phyloP scores from a whole-genome alignment of 1,284 basidiomycete species.

The Phlebopus sp. region DNA sequence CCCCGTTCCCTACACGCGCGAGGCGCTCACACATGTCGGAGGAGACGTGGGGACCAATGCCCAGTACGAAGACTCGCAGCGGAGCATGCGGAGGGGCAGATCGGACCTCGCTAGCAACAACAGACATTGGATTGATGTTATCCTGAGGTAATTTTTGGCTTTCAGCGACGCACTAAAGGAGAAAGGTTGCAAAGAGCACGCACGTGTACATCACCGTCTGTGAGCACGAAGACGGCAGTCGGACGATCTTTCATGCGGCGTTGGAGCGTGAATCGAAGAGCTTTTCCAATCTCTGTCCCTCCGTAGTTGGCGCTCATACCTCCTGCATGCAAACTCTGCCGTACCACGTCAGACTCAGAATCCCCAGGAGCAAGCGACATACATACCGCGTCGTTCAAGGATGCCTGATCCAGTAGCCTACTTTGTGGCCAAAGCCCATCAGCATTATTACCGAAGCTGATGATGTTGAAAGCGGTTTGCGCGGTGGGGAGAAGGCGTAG shows the following conservation, averaged over 20 bases:
- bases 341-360: slow-evolving; percentile 7
- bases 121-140: slow-evolving; percentile 15
- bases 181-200: not conserved
- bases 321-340: slow-evolving; percentile 34
- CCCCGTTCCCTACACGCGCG: slow-evolving; percentile 49
- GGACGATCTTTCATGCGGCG: slow-evolving; percentile 32
- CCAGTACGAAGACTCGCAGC: slow-evolving; percentile 52
- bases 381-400: slow-evolving; percentile 41
- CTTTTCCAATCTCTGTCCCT: slow-evolving; percentile 47
- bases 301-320: slow-evolving; percentile 41
- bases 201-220: slow-evolving; percentile 45
- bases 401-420: slow-evolving; percentile 30
- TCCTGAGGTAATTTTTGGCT: slow-evolving; percentile 21
- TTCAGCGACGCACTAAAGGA: not conserved
- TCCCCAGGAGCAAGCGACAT: not conserved
- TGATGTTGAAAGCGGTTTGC: slow-evolving; percentile 44
- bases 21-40: slow-evolving; percentile 49
- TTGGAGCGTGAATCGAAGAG: slow-evolving; percentile 31
- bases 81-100: slow-evolving; percentile 25
- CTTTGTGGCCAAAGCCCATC: slow-evolving; percentile 39
- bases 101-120: slow-evolving; percentile 32
- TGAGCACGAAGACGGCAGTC: slow-evolving; percentile 50
- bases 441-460: slow-evolving; percentile 42
- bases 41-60: slow-evolving; percentile 51
- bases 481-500: slow-evolving; percentile 33